Evolutionary conservation across 192 early-diverging fungal species (phyloP).

Genomic region (Coemansia sp.): DNA sequence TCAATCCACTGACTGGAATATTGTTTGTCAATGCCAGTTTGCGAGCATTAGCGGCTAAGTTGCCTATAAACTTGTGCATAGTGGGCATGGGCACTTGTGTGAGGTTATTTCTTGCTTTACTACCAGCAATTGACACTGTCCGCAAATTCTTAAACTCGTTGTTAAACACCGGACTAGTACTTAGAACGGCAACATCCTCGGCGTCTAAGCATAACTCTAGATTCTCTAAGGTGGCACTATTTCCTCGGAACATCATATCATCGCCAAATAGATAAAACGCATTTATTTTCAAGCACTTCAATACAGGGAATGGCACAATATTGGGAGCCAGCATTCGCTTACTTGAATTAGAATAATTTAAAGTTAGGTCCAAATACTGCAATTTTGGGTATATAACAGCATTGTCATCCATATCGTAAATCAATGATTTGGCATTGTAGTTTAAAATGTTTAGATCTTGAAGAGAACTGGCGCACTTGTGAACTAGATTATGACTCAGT

Average conservation of each 20-base stretch:
- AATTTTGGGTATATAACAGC: background rate
- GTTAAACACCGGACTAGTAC: no score
- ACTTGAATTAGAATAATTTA: background rate
- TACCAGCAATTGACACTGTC: no score
- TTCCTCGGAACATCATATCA: constrained; percentile 12
- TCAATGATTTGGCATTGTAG: background rate
- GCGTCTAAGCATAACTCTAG: background rate
- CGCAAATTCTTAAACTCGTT: no score
- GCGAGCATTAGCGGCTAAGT: no score
- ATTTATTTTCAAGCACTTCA: background rate
- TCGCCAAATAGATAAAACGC: background rate
- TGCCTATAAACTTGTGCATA: no score
- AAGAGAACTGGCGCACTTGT: background rate
- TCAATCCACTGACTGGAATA: no score
- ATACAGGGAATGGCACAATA: constrained; percentile 2
- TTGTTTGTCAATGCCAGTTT: no score
- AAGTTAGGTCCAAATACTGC: background rate
- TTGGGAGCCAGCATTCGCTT: background rate
- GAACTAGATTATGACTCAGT: background rate
- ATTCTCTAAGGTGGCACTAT: background rate
- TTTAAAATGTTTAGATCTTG: background rate
- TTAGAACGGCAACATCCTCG: no score
- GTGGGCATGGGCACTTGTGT: no score
- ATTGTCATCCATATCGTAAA: background rate
- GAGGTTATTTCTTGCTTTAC: no score